phyloP scores from a whole-genome alignment of 495 filamentous ascomycete genomes.

The Pyronema domesticum region DNA sequence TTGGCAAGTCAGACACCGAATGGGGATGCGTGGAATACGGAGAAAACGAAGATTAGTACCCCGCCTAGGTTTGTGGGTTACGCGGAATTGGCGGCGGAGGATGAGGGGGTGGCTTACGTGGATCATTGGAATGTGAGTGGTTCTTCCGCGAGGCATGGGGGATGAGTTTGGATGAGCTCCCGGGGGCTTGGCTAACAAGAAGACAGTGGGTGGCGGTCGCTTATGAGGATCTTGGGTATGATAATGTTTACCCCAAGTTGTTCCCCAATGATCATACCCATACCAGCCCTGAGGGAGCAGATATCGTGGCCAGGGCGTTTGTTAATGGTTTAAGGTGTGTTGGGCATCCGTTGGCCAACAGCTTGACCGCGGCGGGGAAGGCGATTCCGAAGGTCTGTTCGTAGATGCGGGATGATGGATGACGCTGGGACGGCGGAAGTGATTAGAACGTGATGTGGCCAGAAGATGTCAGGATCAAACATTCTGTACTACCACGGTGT shows the following conservation, averaged over 20 bases:
- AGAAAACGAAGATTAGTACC: constrained; percentile 21
- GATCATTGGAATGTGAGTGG: constrained; percentile 41
- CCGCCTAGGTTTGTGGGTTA: constrained; percentile 38
- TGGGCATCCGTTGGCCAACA: constrained; percentile 18
- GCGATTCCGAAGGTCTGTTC: constrained; percentile 13
- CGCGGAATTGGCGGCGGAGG: constrained; percentile 33
- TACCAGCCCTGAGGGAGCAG: constrained; percentile 40
- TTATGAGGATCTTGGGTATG: constrained; percentile 33
- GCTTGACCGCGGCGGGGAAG: constrained; percentile 16
- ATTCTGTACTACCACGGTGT: no score
- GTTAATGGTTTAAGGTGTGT: constrained; percentile 38
- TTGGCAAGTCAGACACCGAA: constrained; percentile 45
- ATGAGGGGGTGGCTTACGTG: constrained; percentile 34
- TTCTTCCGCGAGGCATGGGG: no score
- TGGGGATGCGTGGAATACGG: constrained; percentile 41
- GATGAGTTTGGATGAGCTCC: background rate
- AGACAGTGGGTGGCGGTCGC: constrained; percentile 35
- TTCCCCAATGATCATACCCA: constrained; percentile 50
- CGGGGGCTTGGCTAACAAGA: background rate
- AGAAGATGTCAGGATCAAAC: no score
- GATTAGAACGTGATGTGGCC: no score
- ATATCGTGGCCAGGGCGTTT: constrained; percentile 42
- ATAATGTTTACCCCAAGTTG: constrained; percentile 28
- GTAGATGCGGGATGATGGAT: no score
- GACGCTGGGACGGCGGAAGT: no score